Conservation (phyloP, 2,329 filamentous ascomycete species). For the Bipolaris sorokiniana region DNA sequence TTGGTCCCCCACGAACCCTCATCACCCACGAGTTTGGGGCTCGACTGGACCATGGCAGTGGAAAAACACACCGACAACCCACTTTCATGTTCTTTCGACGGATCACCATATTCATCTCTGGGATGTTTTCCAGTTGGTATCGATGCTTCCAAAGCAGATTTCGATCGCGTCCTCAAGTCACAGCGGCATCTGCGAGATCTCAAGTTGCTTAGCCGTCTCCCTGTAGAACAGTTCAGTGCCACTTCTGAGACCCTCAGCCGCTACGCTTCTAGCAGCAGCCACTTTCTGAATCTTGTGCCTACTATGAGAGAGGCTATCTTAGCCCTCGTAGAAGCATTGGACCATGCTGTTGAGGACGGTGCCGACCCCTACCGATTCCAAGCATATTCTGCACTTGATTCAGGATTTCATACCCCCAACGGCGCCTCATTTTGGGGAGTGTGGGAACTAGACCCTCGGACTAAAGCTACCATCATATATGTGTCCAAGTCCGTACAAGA, state of each 20-base stretch:
- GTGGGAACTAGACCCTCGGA: slow-evolving; percentile 41
- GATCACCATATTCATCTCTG: slow-evolving; percentile 34
- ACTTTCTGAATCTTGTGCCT: slow-evolving; percentile 28
- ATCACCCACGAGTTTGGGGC: slow-evolving; percentile 25
- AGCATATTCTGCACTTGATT: slow-evolving; percentile 46
- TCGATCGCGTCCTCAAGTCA: slow-evolving; percentile 41
- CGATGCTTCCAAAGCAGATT: slow-evolving; percentile 39
- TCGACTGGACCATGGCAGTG: slow-evolving; percentile 40
- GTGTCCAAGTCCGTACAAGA: slow-evolving; percentile 46
- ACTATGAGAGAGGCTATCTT: slow-evolving; percentile 32
- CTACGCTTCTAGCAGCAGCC: slow-evolving; percentile 23
- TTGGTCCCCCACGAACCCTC: slow-evolving; percentile 24
- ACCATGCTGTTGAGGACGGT: slow-evolving; percentile 30
- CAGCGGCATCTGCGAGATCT: slow-evolving; percentile 40
- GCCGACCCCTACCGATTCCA: slow-evolving; percentile 40
- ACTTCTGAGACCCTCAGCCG: slow-evolving; percentile 22
- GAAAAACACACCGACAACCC: slow-evolving; percentile 36
- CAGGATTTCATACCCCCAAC: slow-evolving; percentile 45
- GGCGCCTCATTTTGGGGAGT: slow-evolving; percentile 47
- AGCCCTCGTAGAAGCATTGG: slow-evolving; percentile 32
- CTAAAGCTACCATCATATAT: slow-evolving; percentile 41
- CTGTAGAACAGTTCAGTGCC: slow-evolving; percentile 32
- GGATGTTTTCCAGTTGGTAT: slow-evolving; percentile 49
- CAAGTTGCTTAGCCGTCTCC: slow-evolving; percentile 37
- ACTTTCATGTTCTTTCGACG: slow-evolving; percentile 41